These are phyloP conservation scores for Ascochyta lentis DNA, from an alignment of 2,329 filamentous ascomycete species.

Conservation along the genomic window DNA sequence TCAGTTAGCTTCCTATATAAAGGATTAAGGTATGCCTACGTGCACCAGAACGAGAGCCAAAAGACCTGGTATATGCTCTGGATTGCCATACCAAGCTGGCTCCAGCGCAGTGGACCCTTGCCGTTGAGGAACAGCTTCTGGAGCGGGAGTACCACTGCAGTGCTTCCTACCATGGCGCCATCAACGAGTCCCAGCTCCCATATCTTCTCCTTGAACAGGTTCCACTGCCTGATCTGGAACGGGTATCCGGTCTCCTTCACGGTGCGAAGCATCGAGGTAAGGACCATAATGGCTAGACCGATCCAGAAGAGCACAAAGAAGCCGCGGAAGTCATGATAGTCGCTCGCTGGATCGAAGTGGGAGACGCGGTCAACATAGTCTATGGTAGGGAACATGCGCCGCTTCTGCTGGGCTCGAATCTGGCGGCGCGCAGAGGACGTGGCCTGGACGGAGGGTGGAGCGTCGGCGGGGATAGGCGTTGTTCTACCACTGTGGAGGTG, in stretches of 20 bases:
- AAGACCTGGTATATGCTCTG: conserved; percentile 81
- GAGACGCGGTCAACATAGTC: conserved; percentile 90
- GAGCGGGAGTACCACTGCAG: conserved; percentile 73
- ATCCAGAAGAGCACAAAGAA: conserved; percentile 99
- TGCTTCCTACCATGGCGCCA: conserved; percentile 81
- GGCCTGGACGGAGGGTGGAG: conserved; percentile 87
- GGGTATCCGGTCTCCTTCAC: conserved; percentile 92
- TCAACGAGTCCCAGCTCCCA: conserved; percentile 87
- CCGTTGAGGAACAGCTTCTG: conserved; percentile 71
- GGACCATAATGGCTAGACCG: conserved; percentile 92
- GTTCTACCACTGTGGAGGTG: conserved; percentile 70
- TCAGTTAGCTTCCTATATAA: conserved; percentile 2
- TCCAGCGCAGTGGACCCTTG: conserved; percentile 71
- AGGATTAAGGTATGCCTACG: conserved; percentile 49
- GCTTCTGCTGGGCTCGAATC: conserved; percentile 78
- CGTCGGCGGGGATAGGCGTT: conserved; percentile 85
- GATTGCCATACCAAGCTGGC: conserved; percentile 74
- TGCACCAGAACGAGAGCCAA: conserved; percentile 86
- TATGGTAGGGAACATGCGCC: conserved; percentile 89
- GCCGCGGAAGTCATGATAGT: conserved; percentile 92
- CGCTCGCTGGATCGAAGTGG: conserved; percentile 91
- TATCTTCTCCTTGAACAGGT: conserved; percentile 84
- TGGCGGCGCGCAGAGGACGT: conserved; percentile 86
- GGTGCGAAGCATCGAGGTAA: conserved; percentile 91
- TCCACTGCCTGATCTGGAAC: conserved; percentile 85